Conservation (phyloP, 805 yeast species). For the Barnettozyma vustinii region DNA sequence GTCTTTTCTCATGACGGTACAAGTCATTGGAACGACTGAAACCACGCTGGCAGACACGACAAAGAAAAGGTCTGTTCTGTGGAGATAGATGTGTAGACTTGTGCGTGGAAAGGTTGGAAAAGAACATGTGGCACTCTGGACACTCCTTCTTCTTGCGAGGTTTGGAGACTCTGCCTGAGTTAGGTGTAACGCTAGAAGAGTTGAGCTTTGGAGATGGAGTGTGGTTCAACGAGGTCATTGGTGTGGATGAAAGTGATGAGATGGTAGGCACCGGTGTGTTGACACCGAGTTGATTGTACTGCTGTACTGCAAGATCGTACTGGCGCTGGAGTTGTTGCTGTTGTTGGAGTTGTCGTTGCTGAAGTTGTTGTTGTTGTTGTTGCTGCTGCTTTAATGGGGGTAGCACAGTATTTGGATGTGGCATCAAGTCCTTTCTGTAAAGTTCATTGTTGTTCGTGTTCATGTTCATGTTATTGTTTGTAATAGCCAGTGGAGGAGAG, state of each 20-base stretch:
- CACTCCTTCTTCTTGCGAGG: conserved; percentile 68
- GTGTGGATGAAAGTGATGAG: conserved; percentile 13
- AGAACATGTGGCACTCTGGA: conserved; percentile 60
- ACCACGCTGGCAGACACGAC: conserved; percentile 75
- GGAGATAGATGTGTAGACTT: conserved; percentile 72
- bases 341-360: conserved; percentile 4
- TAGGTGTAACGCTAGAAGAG: neutral
- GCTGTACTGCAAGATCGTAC: conserved; percentile 1
- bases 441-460: neutral
- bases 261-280: conserved; percentile 8
- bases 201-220: conserved; percentile 5
- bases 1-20: conserved; percentile 79
- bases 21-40: conserved; percentile 86
- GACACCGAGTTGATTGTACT: neutral
- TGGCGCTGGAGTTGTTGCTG: conserved; percentile 7
- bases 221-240: conserved; percentile 13
- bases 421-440: conserved; percentile 1
- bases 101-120: conserved; percentile 80
- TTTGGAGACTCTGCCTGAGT: conserved; percentile 19
- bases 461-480: neutral
- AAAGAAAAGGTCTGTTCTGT: conserved; percentile 68
- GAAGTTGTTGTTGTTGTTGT: conserved; percentile 3
- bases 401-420: conserved; percentile 9
- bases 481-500: neutral
- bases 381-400: conserved; percentile 5